phyloP scores from a whole-genome alignment of 495 filamentous ascomycete species.

The Beverwykella pulmonaria region DNA sequence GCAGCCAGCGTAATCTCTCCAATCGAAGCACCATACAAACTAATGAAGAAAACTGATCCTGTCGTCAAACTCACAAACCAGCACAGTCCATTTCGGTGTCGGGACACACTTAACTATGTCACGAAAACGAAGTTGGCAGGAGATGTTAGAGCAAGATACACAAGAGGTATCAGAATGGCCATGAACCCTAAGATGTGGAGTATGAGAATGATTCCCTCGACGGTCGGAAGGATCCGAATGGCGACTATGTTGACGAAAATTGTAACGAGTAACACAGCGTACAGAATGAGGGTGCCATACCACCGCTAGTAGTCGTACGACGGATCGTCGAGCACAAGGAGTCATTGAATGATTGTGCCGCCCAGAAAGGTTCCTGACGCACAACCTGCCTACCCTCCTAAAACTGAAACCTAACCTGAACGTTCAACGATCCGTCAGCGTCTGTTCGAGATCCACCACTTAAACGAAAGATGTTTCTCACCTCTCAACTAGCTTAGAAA shows the following conservation, averaged over 20 bases:
- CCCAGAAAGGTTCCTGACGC: constrained; percentile 36
- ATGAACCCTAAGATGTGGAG: constrained; percentile 37
- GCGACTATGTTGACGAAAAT: constrained; percentile 36
- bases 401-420: constrained; percentile 15
- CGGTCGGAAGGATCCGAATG: constrained; percentile 25
- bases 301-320: constrained; percentile 38
- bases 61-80: constrained; percentile 58
- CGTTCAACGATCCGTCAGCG: not conserved
- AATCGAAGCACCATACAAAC: not conserved
- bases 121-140: constrained; percentile 8
- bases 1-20: constrained; percentile 1
- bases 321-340: constrained; percentile 37
- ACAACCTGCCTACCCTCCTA: constrained; percentile 23
- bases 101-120: constrained; percentile 33
- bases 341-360: constrained; percentile 37
- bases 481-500: constrained; percentile 22
- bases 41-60: constrained; percentile 58
- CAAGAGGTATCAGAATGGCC: constrained; percentile 33
- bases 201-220: constrained; percentile 32
- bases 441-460: not conserved
- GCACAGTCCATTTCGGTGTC: constrained; percentile 3
- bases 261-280: constrained; percentile 20
- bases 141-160: constrained; percentile 27
- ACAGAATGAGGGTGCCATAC: constrained; percentile 39
- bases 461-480: not conserved